A percentile compares a stretch with the other conserved stretches of the same genome.
These are phyloP conservation scores for Byssochlamys sp. DNA, from an alignment of 2,329 filamentous ascomycete species.

Conservation along the genomic window DNA sequence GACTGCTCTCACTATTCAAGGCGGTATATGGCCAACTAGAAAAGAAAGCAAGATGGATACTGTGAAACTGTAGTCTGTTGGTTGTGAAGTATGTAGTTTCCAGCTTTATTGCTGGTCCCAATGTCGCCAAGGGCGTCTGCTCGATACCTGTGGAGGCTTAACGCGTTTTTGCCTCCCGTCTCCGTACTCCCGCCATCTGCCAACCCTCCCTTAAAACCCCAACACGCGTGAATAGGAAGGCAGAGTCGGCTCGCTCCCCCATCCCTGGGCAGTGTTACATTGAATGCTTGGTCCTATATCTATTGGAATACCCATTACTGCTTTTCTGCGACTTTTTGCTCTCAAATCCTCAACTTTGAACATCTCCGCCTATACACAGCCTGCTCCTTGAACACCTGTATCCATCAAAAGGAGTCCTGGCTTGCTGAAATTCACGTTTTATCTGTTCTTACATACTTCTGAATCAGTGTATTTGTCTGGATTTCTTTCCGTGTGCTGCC, in stretches of 20 bases:
- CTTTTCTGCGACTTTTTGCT: not conserved
- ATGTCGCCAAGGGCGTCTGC: not conserved
- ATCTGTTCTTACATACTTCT: not conserved
- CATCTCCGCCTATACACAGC: not conserved
- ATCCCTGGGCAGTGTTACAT: not conserved
- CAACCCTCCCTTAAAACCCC: slow-evolving; percentile 2
- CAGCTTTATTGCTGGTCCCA: not conserved
- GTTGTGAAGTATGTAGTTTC: not conserved
- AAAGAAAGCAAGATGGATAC: not conserved
- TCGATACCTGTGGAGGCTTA: slow-evolving; percentile 2
- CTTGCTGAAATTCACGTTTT: not conserved
- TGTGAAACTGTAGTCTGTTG: not conserved
- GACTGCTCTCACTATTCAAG: not conserved
- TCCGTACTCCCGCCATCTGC: slow-evolving; percentile 6
- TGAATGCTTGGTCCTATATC: not conserved
- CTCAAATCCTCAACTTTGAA: not conserved
- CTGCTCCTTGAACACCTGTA: not conserved
- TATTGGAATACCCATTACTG: not conserved
- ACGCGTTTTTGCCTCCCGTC: slow-evolving; percentile 9
- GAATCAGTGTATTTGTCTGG: not conserved
- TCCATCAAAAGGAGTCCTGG: not conserved
- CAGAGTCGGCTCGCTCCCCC: not conserved
- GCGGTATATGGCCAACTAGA: not conserved
- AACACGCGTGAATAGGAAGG: not conserved
- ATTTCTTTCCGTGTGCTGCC: not conserved